Conservation (phyloP, 1,139 yeast genomes). For the Kodamaea anthophila region DNA sequence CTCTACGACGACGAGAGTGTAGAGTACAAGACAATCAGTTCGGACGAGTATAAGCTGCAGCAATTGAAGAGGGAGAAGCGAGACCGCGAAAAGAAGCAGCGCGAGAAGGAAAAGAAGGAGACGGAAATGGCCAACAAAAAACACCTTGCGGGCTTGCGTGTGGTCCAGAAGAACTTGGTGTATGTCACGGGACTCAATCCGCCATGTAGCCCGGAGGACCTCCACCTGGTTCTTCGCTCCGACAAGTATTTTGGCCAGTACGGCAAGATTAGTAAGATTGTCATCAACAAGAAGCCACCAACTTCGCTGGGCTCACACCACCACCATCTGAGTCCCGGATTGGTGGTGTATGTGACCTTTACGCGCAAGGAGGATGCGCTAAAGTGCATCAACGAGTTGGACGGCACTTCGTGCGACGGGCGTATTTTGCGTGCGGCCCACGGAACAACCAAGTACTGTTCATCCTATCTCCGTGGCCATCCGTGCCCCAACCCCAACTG, state of each 20-base stretch:
- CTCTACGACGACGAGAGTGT: conserved; percentile 90
- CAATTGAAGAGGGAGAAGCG: conserved; percentile 75
- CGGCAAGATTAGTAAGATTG: conserved; percentile 92
- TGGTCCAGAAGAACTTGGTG: conserved; percentile 93
- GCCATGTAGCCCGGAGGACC: conserved; percentile 81
- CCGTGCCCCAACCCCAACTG: conserved; percentile 98
- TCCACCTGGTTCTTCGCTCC: conserved; percentile 75
- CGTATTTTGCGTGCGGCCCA: conserved; percentile 85
- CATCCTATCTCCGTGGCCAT: conserved; percentile 89
- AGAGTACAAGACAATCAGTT: conserved; percentile 73
- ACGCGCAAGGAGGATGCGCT: conserved; percentile 92
- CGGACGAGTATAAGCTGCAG: conserved; percentile 79
- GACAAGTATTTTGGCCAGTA: conserved; percentile 97
- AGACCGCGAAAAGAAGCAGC: conserved; percentile 80
- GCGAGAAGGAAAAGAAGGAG: conserved; percentile 89
- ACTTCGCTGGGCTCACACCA: conserved; percentile 25
- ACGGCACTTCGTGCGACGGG: conserved; percentile 92
- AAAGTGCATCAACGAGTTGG: conserved; percentile 85
- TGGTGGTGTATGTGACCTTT: conserved; percentile 95
- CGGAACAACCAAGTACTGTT: conserved; percentile 97
- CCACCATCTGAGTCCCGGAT: conserved; percentile 61
- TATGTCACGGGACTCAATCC: conserved; percentile 96
- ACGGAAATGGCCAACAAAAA: conserved; percentile 84
- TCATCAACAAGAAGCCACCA: conserved; percentile 76
- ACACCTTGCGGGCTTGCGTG: conserved; percentile 95